phyloP scores from a whole-genome alignment of 371 early-diverging fungal species.

The Mortierella sp. region DNA sequence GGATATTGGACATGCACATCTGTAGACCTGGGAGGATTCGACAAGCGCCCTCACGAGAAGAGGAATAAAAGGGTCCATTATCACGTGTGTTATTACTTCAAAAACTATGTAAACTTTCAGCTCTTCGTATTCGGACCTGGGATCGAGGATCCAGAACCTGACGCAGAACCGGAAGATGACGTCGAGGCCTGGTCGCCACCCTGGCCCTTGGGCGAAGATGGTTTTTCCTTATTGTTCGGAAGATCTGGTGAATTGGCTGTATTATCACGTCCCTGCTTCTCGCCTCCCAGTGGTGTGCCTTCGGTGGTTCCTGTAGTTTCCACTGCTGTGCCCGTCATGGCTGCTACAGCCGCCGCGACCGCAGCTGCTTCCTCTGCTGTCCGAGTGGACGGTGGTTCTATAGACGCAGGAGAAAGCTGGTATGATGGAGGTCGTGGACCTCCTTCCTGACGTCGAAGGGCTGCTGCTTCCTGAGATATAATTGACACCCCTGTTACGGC shows the following conservation, averaged over 20 bases:
- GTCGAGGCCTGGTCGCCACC: slow-evolving; percentile 13
- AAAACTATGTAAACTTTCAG: too few relatives aligned
- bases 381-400: background rate
- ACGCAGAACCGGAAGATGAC: slow-evolving; percentile 15
- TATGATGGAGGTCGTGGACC: slow-evolving; percentile 24
- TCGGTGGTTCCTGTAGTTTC: background rate
- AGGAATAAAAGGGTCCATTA: too few relatives aligned
- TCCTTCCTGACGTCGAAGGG: background rate
- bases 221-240: background rate
- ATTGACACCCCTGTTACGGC: slow-evolving; percentile 24
- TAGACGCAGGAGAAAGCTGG: slow-evolving; percentile 1
- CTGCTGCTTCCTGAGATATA: slow-evolving; percentile 17
- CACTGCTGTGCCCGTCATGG: background rate
- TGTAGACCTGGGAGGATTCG: too few relatives aligned
- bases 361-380: background rate
- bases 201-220: background rate
- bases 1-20: too few relatives aligned
- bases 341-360: background rate
- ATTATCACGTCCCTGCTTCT: background rate
- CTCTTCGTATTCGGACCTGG: too few relatives aligned
- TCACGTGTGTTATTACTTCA: too few relatives aligned
- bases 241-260: background rate
- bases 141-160: background rate
- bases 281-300: background rate
- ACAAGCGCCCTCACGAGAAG: too few relatives aligned